Evolutionary conservation across 768 basidiomycete species (phyloP), one percentile per base, ranked within the genome.

Genomic region (Kwoniella heveanensis): DNA sequence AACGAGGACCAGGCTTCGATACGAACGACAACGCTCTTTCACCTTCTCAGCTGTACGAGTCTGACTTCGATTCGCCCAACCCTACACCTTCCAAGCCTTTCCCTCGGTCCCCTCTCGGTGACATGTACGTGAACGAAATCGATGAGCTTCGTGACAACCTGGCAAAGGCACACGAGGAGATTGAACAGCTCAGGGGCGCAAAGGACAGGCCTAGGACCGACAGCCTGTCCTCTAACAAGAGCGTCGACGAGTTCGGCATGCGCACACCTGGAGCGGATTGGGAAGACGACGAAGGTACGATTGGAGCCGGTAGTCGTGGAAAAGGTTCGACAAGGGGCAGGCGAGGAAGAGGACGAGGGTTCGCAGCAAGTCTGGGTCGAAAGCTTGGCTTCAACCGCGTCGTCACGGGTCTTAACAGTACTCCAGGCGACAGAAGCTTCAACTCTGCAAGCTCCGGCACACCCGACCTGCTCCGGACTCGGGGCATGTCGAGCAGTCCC

Each of bases 1-100:
- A 77, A 52, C 64, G 77, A 24, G 75, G 78, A 26, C 79, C 78
- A 19, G 80, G 80, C 1, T 77, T 81, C 36, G 80, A 77, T 50
- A 70, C 54, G 29, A 67, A 78, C 47, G 79, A 77, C 51, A 60
- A 73, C 46, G 73, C 73, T 21, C 69, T 76, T 10, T 77, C 74
- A 17, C 79, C 79, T 1, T 66, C 65, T 32, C 67, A 69, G 22
- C 59, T 75, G 2, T 79, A 77, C 62, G 60, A 68, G 60, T 77
- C 77, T 55, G 77, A 81, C 67, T 78, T 77, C 30, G 77, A 78
- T 22, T 77, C 78, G 13, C 76, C 76, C 13, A 68, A 75, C 29
- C 64, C 67, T 4, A 79, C 77, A 0, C 77, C 78, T 2, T 71
- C 69, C 30, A 78, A 73, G 54, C 62, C 67, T 2, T 68, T 57